Evolutionary conservation across 495 filamentous ascomycete genomes (phyloP), one percentile per base, ranked within the genome.

Genomic region (Darksidea phi): DNA sequence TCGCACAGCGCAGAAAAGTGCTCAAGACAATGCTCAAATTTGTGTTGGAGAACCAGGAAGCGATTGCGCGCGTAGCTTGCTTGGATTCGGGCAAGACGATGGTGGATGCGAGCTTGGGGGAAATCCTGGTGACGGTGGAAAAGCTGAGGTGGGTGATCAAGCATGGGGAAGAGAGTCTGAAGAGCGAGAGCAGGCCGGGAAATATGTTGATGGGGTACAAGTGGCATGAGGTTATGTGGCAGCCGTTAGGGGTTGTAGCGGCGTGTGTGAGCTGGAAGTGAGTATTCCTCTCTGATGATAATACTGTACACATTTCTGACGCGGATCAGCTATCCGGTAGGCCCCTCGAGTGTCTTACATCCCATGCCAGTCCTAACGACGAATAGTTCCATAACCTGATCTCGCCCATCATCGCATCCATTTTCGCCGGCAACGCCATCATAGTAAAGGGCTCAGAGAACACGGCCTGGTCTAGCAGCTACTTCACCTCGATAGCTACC

Each of bases 221-320:
- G 80, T 85, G 84, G 72, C 96, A 96, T 68, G 86, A 85, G 56
- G 92, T 99, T 17, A 75, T 80, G 45, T 97, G 94, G 75, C 94
- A 99, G 72, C 92, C 94, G 15, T 77, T 97, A 21, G 95, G 94
- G 0, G 88, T 99, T 15, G 89, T 99, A 24, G 86, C 89, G 17
- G 94, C 95, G 15, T 86, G 90, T 47, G 89, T 97, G 36, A 95
- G 89, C 68, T 99, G 94, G 94, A 99, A 99, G 78, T 98, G 82
- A 37, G 74, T 71, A 41, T 24, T 18, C 15, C 24, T 18, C 15
- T 49, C 21, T 53, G 32, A 20, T 59, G 41, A 13, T 13, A 60
- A 18, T 37, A 50, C 38, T 12, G 17, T 8, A 48, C 15, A 32
- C 12, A 34, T n/a, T 11, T 34, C 36, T 59, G 42, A 64, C 54